Base-by-base conservation (phyloP, 192 early-diverging fungal species). In the Jimgerdemannia lactiflua region DNA sequence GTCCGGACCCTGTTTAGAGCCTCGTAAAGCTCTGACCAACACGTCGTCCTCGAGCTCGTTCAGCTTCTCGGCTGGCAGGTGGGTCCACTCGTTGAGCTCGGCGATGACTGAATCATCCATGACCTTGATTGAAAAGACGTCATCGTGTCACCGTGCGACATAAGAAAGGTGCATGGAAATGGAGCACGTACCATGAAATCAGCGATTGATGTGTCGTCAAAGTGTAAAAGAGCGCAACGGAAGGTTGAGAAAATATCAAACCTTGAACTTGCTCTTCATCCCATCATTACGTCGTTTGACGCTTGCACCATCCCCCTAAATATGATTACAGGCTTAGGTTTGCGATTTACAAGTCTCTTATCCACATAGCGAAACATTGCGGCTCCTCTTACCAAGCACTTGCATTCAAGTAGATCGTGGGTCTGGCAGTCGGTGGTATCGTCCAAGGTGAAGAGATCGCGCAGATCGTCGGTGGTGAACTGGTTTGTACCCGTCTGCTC, bases 381-480 rank as follows among this genome's bases (percentile, higher is more conserved):
- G 14, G 14, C 49, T 59, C 8, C 67, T 39, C 74, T 69, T 54
- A 75, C 74, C 17, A n/a, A 29, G 64, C 88, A 89, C 3, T 72
- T 59, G 65, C 88, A 89, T 4, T 74, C 82, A 29, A 89, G 74
- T 64, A 90, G 65, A 7, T 88, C 83, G 67, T 90, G 89, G 4
- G 89, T 91, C 63, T 82, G 71, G 72, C 89, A 91, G 7, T 67
- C 72, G 9, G 87, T 86, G 10, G 83, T 77, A n/a, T 79, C 77
- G 66, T 90, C 78, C 59, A 87, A 77, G 19, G 86, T 85, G 68
- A 91, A 91, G 42, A 91, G 65, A 74, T 91, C 87, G 20, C 80
- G 77, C 65, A 91, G 75, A 74, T 91, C 87, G 9, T 79, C 79
- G 11, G 65, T 78, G 42, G 89, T 79, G 75, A 91, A 91, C 64